Evolutionary conservation across 805 yeast species (phyloP).

Genomic region (Ogataea wickerhamii): DNA sequence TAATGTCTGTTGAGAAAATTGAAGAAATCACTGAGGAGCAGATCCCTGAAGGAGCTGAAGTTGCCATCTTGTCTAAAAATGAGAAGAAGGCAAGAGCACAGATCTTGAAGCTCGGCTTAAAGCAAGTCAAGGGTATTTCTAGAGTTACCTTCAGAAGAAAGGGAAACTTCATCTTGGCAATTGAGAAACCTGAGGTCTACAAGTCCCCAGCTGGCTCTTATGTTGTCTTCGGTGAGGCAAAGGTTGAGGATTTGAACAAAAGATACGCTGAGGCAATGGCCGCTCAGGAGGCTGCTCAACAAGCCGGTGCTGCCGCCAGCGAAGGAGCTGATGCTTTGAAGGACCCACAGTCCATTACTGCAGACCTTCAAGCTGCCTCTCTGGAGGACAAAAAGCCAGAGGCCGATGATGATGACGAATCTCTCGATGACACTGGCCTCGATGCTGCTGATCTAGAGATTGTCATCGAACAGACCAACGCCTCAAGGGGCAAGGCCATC

Average conservation of each 20-base stretch:
- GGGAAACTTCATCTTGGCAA: constrained; percentile 87
- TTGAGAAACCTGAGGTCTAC: constrained; percentile 93
- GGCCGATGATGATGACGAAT: constrained; percentile 50
- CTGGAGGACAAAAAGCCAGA: constrained; percentile 39
- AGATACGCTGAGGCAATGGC: constrained; percentile 82
- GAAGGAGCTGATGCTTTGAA: constrained; percentile 40
- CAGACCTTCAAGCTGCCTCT: constrained; percentile 69
- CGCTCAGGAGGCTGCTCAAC: constrained; percentile 62
- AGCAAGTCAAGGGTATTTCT: constrained; percentile 85
- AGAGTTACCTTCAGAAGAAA: constrained; percentile 95
- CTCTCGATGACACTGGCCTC: constrained; percentile 82
- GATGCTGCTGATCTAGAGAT: constrained; percentile 78
- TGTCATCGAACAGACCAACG: constrained; percentile 88
- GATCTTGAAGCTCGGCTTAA: constrained; percentile 83
- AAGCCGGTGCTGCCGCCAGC: constrained; percentile 40
- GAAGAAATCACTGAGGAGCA: constrained; percentile 36
- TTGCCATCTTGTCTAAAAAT: constrained; percentile 77
- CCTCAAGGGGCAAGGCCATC: constrained; percentile 84
- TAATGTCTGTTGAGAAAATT: constrained; percentile 22
- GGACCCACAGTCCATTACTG: constrained; percentile 76
- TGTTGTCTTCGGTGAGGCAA: constrained; percentile 97
- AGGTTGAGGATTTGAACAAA: constrained; percentile 89
- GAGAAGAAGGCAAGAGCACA: constrained; percentile 94
- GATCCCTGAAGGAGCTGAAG: constrained; percentile 81
- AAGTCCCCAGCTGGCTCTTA: constrained; percentile 89